Conservation (phyloP, 2,329 filamentous ascomycete species). For the Hymenoscyphus scutula region DNA sequence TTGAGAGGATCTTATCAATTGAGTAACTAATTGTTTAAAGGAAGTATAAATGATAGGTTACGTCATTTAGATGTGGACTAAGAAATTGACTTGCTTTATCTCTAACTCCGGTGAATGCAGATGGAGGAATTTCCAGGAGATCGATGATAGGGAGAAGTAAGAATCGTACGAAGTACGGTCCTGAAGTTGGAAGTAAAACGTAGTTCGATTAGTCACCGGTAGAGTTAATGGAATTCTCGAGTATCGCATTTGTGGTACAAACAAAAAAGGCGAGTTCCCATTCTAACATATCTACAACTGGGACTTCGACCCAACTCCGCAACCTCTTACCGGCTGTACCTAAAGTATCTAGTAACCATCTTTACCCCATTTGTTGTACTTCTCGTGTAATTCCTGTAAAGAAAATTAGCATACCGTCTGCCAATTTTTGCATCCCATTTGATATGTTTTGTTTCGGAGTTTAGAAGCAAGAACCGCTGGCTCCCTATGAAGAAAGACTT, state of each 20-base stretch:
- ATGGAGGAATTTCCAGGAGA: too few species aligned
- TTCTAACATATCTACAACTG: conserved; percentile 31
- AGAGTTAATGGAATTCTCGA: background rate
- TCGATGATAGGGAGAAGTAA: too few species aligned
- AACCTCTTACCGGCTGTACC: conserved; percentile 39
- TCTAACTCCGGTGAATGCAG: too few species aligned
- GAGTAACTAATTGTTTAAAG: too few species aligned
- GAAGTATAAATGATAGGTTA: too few species aligned
- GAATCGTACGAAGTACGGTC: too few species aligned
- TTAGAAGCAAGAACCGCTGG: too few species aligned
- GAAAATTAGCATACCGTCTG: conserved; percentile 16
- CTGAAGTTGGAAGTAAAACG: background rate
- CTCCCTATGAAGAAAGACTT: background rate
- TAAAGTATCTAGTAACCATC: conserved; percentile 61
- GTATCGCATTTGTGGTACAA: background rate
- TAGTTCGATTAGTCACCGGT: background rate
- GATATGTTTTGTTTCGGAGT: too few species aligned
- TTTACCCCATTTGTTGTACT: conserved; percentile 99
- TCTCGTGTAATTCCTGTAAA: conserved; percentile 79
- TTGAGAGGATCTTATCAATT: too few species aligned
- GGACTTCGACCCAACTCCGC: conserved; percentile 18
- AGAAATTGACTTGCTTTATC: too few species aligned
- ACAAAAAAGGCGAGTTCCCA: conserved; percentile 9
- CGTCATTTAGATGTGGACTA: too few species aligned
- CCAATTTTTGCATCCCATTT: background rate